Base-by-base conservation (phyloP, 148 eudicot genomes). In the Persicaria tinctoria region DNA sequence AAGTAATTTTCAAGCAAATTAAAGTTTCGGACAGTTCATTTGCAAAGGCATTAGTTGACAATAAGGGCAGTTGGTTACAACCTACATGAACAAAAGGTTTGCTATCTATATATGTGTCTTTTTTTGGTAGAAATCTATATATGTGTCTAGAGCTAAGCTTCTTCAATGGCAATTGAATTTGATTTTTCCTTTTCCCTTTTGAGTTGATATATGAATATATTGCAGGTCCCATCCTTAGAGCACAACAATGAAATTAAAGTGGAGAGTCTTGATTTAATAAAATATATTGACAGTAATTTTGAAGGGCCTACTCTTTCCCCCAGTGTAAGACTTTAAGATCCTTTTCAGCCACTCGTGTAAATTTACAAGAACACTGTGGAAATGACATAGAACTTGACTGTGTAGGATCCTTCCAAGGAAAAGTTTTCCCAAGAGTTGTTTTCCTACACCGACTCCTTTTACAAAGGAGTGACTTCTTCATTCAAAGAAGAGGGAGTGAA, bases 191-290 rank as follows among this genome's bases (percentile, higher is more conserved):
- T 53, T 53, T 53, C 3, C 11, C 4, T 51, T 51, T 51, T 51
- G 56, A 53, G 56, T 53, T 53, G 56, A 53, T 53, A 12, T 59
- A 38, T 59, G 76, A 50, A 64, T 71, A 50, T 78, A 48, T 59
- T 81, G 60, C 80, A 91, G 97, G 97, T 91, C 55, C 97, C 97
- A 64, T 71, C 91, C 23, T 70, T 91, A 75, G 97, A 89, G 78
- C 90, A 91, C 82, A 91, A 91, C 79, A 89, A 89, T 77, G 85
- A 86, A 80, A 90, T 91, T 41, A 86, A 79, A 78, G 93, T 93
- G 74, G 97, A 91, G 78, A 87, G 90, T 77, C 93, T 91, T 76
- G 93, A 91, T 81, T 72, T 91, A 51, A 82, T 91, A 5, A 85
- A 82, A 51, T 91, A 86, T 83, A 82, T 91, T 23, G 93, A 91